Evolutionary conservation across 2,329 filamentous ascomycete species (phyloP).

Genomic region (Botrytis fragariae): DNA sequence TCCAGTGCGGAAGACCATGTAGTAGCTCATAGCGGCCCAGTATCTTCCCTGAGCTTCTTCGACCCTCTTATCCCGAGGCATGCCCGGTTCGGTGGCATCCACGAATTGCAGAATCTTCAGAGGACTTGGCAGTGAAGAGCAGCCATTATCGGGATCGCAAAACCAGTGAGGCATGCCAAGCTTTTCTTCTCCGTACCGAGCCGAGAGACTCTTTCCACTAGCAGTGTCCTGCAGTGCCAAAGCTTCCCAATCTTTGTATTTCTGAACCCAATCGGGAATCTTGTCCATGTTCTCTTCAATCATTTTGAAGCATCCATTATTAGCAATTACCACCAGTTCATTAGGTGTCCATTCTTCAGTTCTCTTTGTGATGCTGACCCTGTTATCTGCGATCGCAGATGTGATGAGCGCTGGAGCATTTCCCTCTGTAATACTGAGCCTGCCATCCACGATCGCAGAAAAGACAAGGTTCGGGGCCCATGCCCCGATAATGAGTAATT

Average conservation of each 20-base stretch:
- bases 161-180: not conserved
- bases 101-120: slow-evolving; percentile 1
- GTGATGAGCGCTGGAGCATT: not conserved
- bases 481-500: not conserved
- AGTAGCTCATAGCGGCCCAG: not conserved
- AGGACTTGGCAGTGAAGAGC: not conserved
- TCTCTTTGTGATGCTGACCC: too few relatives aligned
- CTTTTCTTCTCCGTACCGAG: not conserved
- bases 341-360: not conserved
- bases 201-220: not conserved
- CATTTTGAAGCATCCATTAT: not conserved
- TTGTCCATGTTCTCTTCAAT: not conserved
- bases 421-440: too few relatives aligned
- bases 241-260: slow-evolving; percentile 2
- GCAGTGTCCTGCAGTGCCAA: not conserved
- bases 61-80: not conserved
- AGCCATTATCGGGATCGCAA: slow-evolving; percentile 3
- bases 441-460: not conserved
- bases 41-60: slow-evolving; percentile 10
- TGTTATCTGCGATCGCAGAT: not conserved
- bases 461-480: not conserved
- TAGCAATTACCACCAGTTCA: not conserved
- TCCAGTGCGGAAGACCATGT: not conserved
- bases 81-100: not conserved
- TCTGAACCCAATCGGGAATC: not conserved